These are phyloP conservation scores for Stachybotrys elegans DNA, from an alignment of 2,329 filamentous ascomycete species.

Conservation along the genomic window DNA sequence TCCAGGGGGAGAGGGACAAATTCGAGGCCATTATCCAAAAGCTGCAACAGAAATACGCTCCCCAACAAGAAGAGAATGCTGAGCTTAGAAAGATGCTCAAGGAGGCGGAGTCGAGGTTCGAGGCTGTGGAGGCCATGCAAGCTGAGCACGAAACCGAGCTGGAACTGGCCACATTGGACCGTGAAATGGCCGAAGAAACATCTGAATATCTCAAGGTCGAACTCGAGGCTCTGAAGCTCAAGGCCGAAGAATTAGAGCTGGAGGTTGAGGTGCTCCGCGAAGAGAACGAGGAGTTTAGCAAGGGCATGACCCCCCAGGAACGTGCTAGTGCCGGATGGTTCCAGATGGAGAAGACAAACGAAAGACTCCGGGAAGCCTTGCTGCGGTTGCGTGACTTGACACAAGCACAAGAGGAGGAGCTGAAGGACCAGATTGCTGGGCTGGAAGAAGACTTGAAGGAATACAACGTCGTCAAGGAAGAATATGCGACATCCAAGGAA, in stretches of 20 bases:
- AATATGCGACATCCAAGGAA: constrained; percentile 66
- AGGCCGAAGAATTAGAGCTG: constrained; percentile 77
- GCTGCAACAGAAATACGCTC: constrained; percentile 81
- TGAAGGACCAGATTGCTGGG: constrained; percentile 68
- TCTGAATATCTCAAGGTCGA: constrained; percentile 79
- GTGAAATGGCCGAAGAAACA: constrained; percentile 94
- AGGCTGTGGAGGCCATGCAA: constrained; percentile 64
- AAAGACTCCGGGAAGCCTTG: constrained; percentile 79
- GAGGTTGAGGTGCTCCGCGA: constrained; percentile 83
- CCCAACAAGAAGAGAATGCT: constrained; percentile 72
- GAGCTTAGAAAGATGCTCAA: constrained; percentile 74
- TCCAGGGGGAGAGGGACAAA: constrained; percentile 71
- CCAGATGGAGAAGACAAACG: constrained; percentile 86
- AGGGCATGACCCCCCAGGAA: constrained; percentile 85
- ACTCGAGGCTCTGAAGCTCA: constrained; percentile 68
- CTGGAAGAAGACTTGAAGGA: constrained; percentile 71
- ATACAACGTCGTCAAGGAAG: constrained; percentile 58
- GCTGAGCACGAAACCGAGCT: constrained; percentile 80
- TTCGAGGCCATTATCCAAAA: constrained; percentile 86
- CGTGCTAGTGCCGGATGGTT: constrained; percentile 82
- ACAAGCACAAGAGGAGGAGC: constrained; percentile 76
- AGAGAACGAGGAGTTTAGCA: constrained; percentile 78
- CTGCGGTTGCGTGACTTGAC: constrained; percentile 81
- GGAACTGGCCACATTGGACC: constrained; percentile 83
- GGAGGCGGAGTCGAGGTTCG: constrained; percentile 65